A percentile compares a stretch with the other conserved stretches of the same genome.
phyloP scores from a whole-genome alignment of 2,329 filamentous ascomycete species.

The Claviceps sorghi region DNA sequence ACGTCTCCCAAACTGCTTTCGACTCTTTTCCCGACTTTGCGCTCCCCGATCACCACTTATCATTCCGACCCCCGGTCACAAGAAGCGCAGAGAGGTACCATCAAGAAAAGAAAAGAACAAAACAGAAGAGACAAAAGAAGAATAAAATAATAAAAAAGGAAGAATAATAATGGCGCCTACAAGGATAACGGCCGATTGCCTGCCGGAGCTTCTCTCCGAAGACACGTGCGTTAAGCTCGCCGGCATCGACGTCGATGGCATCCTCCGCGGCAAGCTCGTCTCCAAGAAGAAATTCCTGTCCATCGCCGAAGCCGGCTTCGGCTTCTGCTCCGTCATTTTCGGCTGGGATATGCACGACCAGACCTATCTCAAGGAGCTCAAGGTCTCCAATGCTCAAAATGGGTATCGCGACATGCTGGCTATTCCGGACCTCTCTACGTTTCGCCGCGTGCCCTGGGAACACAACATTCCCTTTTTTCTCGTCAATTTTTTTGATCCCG shows the following conservation, averaged over 20 bases:
- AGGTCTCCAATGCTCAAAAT: constrained; percentile 80
- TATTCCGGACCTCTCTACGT: constrained; percentile 62
- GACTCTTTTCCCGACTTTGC: not conserved
- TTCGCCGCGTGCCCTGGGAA: constrained; percentile 83
- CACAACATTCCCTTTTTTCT: constrained; percentile 74
- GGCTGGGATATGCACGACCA: constrained; percentile 96
- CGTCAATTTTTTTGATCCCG: constrained; percentile 70
- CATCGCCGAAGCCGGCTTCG: constrained; percentile 66
- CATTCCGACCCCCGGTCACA: no score
- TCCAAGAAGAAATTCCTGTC: constrained; percentile 88
- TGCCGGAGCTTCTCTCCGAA: constrained; percentile 51
- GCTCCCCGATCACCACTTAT: not conserved
- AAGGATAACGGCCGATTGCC: constrained; percentile 43
- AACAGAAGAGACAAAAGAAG: not conserved
- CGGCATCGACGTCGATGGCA: constrained; percentile 74
- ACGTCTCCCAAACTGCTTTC: no score
- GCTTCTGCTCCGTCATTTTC: constrained; percentile 88
- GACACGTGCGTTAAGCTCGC: constrained; percentile 77
- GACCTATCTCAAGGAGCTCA: constrained; percentile 74
- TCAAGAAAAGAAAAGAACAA: no score
- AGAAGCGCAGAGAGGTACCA: not conserved
- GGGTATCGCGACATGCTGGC: constrained; percentile 79
- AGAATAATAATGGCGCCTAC: not conserved
- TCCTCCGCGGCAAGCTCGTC: constrained; percentile 77
- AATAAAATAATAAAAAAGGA: not conserved